Conservation (phyloP, 2,329 filamentous ascomycete genomes). For the Ascochyta rabiei region DNA sequence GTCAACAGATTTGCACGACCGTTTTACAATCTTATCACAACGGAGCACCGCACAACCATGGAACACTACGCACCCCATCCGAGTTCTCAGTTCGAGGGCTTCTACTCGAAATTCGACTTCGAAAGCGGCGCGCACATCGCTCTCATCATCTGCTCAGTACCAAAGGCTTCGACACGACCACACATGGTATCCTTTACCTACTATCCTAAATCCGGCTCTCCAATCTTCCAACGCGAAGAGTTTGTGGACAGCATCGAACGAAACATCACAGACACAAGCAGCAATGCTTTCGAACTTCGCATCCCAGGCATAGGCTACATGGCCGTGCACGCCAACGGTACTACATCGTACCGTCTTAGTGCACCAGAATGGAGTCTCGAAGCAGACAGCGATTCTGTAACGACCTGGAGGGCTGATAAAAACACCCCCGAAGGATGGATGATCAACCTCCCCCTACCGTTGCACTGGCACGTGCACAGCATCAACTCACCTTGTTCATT, state of each 20-base stretch:
- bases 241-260: conserved; percentile 52
- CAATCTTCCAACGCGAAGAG: conserved; percentile 52
- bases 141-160: conserved; percentile 55
- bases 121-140: conserved; percentile 54
- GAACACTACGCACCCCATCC: conserved; percentile 54
- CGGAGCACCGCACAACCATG: conserved; percentile 29
- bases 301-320: conserved; percentile 51
- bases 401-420: conserved; percentile 46
- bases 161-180: conserved; percentile 46
- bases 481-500: conserved; percentile 51
- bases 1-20: background rate
- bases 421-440: conserved; percentile 55
- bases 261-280: conserved; percentile 28
- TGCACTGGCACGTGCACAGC: conserved; percentile 60
- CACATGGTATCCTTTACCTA: conserved; percentile 59
- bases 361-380: conserved; percentile 48
- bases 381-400: conserved; percentile 48
- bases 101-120: conserved; percentile 58
- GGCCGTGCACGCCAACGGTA: conserved; percentile 43
- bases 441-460: conserved; percentile 54
- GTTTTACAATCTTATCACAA: background rate
- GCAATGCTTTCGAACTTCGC: conserved; percentile 50
- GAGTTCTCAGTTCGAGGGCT: conserved; percentile 55
- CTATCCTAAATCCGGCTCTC: conserved; percentile 44
- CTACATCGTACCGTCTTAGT: conserved; percentile 45